phyloP scores from a whole-genome alignment of 2,329 filamentous ascomycete species.

The Chalara sp. region DNA sequence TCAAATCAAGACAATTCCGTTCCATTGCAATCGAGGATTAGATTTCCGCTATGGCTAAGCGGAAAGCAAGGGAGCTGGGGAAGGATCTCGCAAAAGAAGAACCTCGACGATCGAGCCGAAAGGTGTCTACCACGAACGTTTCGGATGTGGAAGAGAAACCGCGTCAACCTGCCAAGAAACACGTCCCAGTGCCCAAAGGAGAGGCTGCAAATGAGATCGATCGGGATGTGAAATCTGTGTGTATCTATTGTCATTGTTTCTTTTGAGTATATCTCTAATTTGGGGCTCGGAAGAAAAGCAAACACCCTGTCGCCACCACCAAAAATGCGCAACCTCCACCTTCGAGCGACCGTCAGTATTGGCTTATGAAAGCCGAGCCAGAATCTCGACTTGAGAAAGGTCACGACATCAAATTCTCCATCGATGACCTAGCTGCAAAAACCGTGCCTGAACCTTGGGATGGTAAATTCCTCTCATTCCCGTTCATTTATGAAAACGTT shows the following conservation, averaged over 20 bases:
- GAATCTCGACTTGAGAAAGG: conserved; percentile 82
- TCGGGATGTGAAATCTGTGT: too few species aligned
- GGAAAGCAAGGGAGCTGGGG: conserved; percentile 19
- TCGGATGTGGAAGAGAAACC: conserved; percentile 5
- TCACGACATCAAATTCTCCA: conserved; percentile 85
- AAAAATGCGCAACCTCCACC: conserved; percentile 5
- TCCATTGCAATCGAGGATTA: background rate
- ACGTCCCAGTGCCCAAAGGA: background rate
- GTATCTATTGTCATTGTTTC: too few species aligned
- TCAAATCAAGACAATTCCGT: too few species aligned
- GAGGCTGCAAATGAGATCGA: background rate
- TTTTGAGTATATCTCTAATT: too few species aligned
- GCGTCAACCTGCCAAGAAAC: conserved; percentile 6
- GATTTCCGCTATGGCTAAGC: conserved; percentile 18
- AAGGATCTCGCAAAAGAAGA: conserved; percentile 5
- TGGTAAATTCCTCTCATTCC: conserved; percentile 46
- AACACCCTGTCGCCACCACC: conserved; percentile 4
- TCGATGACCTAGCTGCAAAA: conserved; percentile 74
- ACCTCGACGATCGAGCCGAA: conserved; percentile 21
- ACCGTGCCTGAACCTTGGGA: conserved; percentile 84
- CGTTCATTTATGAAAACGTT: background rate
- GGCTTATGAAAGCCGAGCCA: conserved; percentile 85
- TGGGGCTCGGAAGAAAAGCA: background rate
- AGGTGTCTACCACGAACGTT: conserved; percentile 6
- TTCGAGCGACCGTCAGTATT: conserved; percentile 46